A percentile compares a stretch with the other conserved stretches of the same genome.
Conservation (phyloP, 1,284 basidiomycete genomes). For the Ustilago xerochloae region DNA sequence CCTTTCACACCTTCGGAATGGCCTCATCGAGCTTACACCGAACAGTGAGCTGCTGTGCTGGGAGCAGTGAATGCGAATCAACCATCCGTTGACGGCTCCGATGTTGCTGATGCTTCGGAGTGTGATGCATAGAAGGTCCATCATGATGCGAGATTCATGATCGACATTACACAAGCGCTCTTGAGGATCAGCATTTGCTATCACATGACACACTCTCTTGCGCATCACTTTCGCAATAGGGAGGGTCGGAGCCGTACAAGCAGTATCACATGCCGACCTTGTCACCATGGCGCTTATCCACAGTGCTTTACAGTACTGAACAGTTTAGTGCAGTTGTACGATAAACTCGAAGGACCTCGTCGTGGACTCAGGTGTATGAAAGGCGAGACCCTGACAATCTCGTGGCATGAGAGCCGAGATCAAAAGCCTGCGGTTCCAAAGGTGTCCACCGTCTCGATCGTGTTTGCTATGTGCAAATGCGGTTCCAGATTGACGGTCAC, state of each 20-base stretch:
- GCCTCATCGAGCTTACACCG: too few relatives aligned
- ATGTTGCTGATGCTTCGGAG: not conserved
- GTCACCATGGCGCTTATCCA: not conserved
- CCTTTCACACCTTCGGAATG: too few relatives aligned
- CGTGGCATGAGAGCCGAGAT: not conserved
- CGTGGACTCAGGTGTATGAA: not conserved
- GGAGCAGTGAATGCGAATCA: not conserved
- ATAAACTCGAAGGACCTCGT: too few relatives aligned
- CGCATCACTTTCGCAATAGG: not conserved
- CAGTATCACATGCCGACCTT: not conserved
- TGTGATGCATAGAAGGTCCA: not conserved
- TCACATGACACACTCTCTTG: not conserved
- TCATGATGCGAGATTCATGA: slow-evolving; percentile 3
- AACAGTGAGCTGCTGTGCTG: not conserved
- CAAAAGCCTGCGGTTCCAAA: not conserved
- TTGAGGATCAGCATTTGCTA: not conserved
- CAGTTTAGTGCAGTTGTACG: too few relatives aligned
- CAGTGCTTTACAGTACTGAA: too few relatives aligned
- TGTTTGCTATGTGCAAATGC: too few relatives aligned
- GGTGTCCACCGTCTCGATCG: not conserved
- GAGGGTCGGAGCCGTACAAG: not conserved
- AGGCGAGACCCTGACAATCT: not conserved
- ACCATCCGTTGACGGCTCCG: not conserved
- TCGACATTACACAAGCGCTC: slow-evolving; percentile 6
- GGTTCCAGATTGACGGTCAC: too few relatives aligned